Percentiles rank a stretch among this genome's conserved stretches.
These are phyloP conservation scores for Populus tremula DNA, from an alignment of 345 rosid species.

Conservation along the genomic window DNA sequence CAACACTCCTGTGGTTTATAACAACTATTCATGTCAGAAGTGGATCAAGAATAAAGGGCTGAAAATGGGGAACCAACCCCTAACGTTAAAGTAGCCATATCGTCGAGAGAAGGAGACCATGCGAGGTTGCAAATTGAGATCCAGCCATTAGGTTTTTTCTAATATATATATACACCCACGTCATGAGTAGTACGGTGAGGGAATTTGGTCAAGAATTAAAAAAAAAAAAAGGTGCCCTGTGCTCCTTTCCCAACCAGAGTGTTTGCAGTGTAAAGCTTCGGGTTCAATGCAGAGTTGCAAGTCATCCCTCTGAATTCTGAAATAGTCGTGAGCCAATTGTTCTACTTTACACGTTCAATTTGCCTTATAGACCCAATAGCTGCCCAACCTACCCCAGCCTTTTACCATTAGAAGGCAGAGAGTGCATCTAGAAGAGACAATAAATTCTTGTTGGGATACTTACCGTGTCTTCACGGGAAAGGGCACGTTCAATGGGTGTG, in stretches of 20 bases:
- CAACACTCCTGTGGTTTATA: background rate
- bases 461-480: constrained; percentile 75
- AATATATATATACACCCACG: no score
- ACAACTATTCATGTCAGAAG: background rate
- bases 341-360: background rate
- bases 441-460: constrained; percentile 22
- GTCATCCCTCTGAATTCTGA: no score
- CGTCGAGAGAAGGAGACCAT: background rate
- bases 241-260: background rate
- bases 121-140: background rate
- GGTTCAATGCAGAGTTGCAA: background rate
- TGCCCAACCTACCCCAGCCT: background rate
- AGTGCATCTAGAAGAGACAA: background rate
- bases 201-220: background rate
- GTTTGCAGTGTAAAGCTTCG: no score
- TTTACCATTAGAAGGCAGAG: background rate
- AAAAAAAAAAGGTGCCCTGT: no score
- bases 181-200: background rate
- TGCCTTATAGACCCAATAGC: background rate
- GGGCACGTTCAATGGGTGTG: constrained; percentile 45
- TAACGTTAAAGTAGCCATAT: background rate
- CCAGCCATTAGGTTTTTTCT: background rate
- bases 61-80: background rate
- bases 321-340: no score
- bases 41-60: background rate